phyloP scores from a whole-genome alignment of 2,329 filamentous ascomycete genomes.

The Pseudodiploospora longispora region DNA sequence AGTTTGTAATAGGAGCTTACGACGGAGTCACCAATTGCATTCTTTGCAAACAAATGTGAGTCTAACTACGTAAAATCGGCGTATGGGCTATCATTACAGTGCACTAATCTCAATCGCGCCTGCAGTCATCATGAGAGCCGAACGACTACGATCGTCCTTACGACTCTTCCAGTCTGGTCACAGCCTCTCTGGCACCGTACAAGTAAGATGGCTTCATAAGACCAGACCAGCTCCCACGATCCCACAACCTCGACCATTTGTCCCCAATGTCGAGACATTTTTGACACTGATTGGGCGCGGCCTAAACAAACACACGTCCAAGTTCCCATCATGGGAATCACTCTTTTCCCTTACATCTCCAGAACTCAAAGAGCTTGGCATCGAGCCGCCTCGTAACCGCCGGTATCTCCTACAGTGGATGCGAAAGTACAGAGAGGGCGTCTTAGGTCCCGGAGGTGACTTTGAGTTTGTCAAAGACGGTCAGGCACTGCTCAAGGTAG shows the following conservation, averaged over 20 bases:
- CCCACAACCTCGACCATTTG: conserved; percentile 72
- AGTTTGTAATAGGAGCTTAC: too few relatives aligned
- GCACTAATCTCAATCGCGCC: background rate
- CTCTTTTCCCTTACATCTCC: conserved; percentile 74
- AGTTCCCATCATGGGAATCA: conserved; percentile 84
- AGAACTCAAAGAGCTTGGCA: conserved; percentile 73
- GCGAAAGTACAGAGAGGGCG: conserved; percentile 70
- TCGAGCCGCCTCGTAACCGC: conserved; percentile 76
- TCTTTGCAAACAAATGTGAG: too few relatives aligned
- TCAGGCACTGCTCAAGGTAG: conserved; percentile 42
- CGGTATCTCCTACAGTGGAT: conserved; percentile 84
- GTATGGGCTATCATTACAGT: background rate
- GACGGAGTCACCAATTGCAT: too few relatives aligned
- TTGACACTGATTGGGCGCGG: conserved; percentile 85
- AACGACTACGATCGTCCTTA: conserved; percentile 23
- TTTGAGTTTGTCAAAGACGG: conserved; percentile 59
- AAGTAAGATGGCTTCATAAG: conserved; percentile 37
- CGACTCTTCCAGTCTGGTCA: conserved; percentile 22
- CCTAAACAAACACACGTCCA: conserved; percentile 71
- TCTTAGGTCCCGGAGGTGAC: conserved; percentile 77
- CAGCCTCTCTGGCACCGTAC: conserved; percentile 24
- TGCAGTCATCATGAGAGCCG: conserved; percentile 22
- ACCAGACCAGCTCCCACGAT: conserved; percentile 31
- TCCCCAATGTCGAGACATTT: conserved; percentile 79
- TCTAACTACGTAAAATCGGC: too few relatives aligned